These are phyloP conservation scores for Cystobasidium pallidum DNA, from an alignment of 1,284 basidiomycete genomes.

Conservation along the genomic window DNA sequence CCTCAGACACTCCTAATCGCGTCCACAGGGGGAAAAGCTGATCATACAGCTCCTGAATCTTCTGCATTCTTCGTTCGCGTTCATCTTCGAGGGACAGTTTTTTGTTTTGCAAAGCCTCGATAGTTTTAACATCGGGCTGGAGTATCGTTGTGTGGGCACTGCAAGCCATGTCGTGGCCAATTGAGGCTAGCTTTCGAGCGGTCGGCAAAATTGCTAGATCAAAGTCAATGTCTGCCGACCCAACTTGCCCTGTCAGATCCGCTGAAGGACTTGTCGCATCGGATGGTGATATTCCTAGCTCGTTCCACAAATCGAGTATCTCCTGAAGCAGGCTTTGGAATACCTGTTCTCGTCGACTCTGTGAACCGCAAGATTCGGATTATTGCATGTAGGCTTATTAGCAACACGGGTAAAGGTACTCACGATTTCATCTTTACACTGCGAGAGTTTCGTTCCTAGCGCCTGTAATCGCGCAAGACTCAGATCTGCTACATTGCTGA, in stretches of 20 bases:
- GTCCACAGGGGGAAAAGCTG: conserved; percentile 80
- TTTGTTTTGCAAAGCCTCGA: background rate
- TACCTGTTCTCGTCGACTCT: conserved; percentile 70
- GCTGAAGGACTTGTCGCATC: conserved; percentile 23
- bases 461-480: conserved; percentile 73
- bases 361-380: background rate
- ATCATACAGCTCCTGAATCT: conserved; percentile 84
- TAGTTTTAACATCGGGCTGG: background rate
- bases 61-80: conserved; percentile 69
- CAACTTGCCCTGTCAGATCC: too few relatives aligned
- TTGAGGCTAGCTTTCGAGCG: background rate
- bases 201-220: background rate
- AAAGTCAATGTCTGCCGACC: background rate
- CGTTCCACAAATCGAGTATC: conserved; percentile 76
- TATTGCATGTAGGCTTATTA: background rate
- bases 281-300: conserved; percentile 70
- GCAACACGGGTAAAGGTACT: conserved; percentile 54
- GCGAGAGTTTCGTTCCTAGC: conserved; percentile 75
- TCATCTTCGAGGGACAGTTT: conserved; percentile 63
- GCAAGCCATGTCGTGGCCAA: background rate
- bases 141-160: background rate
- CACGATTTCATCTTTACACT: conserved; percentile 77
- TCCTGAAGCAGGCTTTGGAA: conserved; percentile 69
- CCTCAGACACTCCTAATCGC: conserved; percentile 70
- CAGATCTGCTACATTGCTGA: conserved; percentile 61